Percentiles rank a stretch among this genome's conserved stretches.
phyloP scores from a whole-genome alignment of 2,329 filamentous ascomycete genomes.

The Paramyrothecium sp. region DNA sequence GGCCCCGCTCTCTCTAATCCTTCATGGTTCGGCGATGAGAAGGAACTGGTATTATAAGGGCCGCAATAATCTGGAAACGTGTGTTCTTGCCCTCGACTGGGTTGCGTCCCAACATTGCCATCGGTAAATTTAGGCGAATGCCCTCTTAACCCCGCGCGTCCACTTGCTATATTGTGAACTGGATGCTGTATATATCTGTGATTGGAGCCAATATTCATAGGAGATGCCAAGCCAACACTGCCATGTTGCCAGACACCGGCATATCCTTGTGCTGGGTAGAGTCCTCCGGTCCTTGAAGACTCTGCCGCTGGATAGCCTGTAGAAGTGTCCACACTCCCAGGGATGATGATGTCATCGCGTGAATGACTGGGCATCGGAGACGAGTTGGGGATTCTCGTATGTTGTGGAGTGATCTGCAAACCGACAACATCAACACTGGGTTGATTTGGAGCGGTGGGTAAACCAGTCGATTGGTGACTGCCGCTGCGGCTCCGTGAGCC shows the following conservation, averaged over 20 bases:
- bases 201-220: not conserved
- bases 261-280: not conserved
- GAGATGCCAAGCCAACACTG: not conserved
- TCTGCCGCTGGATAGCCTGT: not conserved
- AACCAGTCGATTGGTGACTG: not conserved
- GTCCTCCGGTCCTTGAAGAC: not conserved
- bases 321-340: not conserved
- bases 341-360: not conserved
- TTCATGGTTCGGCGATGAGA: not conserved
- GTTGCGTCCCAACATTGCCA: not conserved
- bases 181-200: not conserved
- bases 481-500: not conserved
- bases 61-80: not conserved
- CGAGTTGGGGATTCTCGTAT: not conserved
- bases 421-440: not conserved
- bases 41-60: not conserved
- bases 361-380: not conserved
- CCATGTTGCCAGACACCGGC: not conserved
- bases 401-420: not conserved
- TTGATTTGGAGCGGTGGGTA: not conserved
- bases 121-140: not conserved
- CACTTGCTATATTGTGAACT: not conserved
- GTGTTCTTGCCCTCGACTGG: not conserved
- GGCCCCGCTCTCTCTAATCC: not conserved
- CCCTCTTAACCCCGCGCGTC: not conserved